Evolutionary conservation across 1,284 basidiomycete genomes (phyloP).

Genomic region (Fomitiporia mediterranea): DNA sequence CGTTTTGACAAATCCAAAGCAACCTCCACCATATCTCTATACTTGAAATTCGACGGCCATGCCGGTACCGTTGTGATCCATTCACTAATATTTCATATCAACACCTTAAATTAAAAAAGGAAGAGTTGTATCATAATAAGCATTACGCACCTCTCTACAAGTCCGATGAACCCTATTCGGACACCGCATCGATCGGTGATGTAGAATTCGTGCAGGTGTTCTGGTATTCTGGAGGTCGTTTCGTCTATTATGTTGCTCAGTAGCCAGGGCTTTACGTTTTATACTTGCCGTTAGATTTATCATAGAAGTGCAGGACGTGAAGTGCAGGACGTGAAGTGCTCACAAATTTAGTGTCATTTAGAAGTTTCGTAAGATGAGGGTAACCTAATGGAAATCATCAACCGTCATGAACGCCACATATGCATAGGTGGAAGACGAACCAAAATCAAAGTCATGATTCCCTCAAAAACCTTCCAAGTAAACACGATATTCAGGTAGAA

Average conservation of each 20-base stretch:
- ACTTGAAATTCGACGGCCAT: constrained; percentile 73
- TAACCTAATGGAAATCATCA: constrained; percentile 55
- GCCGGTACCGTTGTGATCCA: constrained; percentile 85
- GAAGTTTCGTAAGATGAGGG: constrained; percentile 73
- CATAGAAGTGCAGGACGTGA: constrained; percentile 17
- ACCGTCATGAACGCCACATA: no score
- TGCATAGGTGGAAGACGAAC: constrained; percentile 24
- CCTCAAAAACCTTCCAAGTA: constrained; percentile 37
- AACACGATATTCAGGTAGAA: neutral
- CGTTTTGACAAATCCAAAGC: constrained; percentile 61
- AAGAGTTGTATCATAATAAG: neutral
- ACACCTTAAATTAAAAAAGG: neutral
- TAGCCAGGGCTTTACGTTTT: constrained; percentile 60
- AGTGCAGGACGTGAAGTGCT: no score
- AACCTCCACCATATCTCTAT: constrained; percentile 63
- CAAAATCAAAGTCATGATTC: constrained; percentile 85
- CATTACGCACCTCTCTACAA: constrained; percentile 69
- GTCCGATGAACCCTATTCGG: constrained; percentile 73
- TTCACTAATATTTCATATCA: constrained; percentile 42
- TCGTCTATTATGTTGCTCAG: constrained; percentile 72
- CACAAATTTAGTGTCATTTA: constrained; percentile 64
- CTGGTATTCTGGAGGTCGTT: constrained; percentile 53
- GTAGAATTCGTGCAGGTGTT: constrained; percentile 52
- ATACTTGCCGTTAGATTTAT: constrained; percentile 23
- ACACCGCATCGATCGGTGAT: constrained; percentile 65